Base-by-base conservation (phyloP, 495 filamentous ascomycete genomes). In the Stereocaulon alpinum region DNA sequence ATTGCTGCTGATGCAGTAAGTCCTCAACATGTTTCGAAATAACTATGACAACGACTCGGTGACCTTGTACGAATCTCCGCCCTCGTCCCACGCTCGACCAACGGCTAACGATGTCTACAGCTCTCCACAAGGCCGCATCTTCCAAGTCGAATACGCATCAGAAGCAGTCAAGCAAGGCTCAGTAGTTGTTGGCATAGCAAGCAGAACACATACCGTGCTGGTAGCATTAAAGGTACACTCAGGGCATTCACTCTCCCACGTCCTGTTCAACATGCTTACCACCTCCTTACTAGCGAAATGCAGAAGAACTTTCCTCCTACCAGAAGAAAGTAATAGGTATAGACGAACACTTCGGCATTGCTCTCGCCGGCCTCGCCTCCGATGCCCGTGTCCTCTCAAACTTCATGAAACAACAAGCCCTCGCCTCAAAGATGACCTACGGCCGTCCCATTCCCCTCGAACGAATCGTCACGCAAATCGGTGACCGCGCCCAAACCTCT, bases 31-130 rank as follows among this genome's bases (percentile, higher is more conserved):
- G 93, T 98, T 98, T 79, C 83, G 93, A 76, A 98, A 98, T 79
- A 96, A 97, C 76, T 98, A 98, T 81, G 93, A 98, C 77, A 98
- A 97, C 82, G 93, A 98, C 77, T 91, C 91, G 40, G 92, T 98
- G 74, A 98, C 93, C 76, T 98, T 97, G 91, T 96, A 81, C 76
- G 82, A 73, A 65, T 61, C 56, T 52, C 63, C 42, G 58, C 43
- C 40, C 55, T 43, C 55, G 45, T 67, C 56, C 61, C 55, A 44
- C 52, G 55, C 59, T 55, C 18, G 47, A 61, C 59, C 50, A 44
- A 58, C 59, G 68, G 61, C 66, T 66, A 32, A 52, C 52, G 50
- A 56, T 58, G 17, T 63, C 20, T 27, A 53, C 67, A 96, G 91
- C 86, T 98, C 93, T 59, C 93, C 93, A 51, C 93, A 98, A 81